These are phyloP conservation scores for Isabelozyma gotoi DNA, from an alignment of 805 yeast genomes.

Conservation along the genomic window DNA sequence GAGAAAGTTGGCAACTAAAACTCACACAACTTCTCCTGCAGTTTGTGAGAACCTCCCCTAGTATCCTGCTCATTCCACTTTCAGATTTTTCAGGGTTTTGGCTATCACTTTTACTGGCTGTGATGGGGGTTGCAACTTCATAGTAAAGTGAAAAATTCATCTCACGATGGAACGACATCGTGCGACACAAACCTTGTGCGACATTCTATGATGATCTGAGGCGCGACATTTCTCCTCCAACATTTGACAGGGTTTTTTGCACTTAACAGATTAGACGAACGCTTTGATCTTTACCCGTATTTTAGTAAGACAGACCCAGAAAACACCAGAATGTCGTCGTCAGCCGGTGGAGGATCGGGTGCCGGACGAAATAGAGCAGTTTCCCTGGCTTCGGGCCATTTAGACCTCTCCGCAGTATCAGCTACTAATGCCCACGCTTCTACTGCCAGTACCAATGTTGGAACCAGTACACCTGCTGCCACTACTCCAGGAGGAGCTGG, in stretches of 20 bases:
- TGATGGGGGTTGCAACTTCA: not conserved
- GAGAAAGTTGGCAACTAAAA: not conserved
- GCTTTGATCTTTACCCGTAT: not conserved
- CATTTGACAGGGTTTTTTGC: too few relatives aligned
- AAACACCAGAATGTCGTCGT: slow-evolving; percentile 8
- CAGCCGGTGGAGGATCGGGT: slow-evolving; percentile 11
- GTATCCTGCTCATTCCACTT: not conserved
- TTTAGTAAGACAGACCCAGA: too few relatives aligned
- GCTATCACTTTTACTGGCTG: too few relatives aligned
- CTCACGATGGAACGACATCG: not conserved
- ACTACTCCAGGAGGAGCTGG: slow-evolving; percentile 14
- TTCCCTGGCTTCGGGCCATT: slow-evolving; percentile 14
- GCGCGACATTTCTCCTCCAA: not conserved
- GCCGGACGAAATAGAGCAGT: slow-evolving; percentile 17
- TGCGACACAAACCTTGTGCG: not conserved
- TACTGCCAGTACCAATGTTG: slow-evolving; percentile 13
- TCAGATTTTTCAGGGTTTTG: not conserved
- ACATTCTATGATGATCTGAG: too few relatives aligned
- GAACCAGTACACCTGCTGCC: slow-evolving; percentile 7
- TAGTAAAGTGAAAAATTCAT: not conserved
- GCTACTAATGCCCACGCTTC: slow-evolving; percentile 21
- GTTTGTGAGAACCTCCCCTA: not conserved
- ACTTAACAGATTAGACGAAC: too few relatives aligned
- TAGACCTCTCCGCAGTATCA: slow-evolving; percentile 19
- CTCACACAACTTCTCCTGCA: not conserved